Evolutionary conservation across 2,329 filamentous ascomycete genomes (phyloP).

Genomic region (Aspergillus ochraceoroseus): DNA sequence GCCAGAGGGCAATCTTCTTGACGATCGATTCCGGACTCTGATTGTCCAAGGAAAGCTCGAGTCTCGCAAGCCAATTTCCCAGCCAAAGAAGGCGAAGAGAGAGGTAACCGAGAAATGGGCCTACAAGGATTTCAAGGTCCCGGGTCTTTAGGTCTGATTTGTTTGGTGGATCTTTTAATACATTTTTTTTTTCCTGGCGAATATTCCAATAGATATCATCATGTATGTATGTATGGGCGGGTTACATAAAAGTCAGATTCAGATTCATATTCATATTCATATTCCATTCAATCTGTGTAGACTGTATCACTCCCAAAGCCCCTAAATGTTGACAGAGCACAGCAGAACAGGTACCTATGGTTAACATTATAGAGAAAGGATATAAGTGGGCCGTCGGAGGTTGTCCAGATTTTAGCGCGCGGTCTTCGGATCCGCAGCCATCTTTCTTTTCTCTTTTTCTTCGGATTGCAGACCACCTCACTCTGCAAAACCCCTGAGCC

Average conservation of each 20-base stretch:
- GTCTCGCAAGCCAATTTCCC: constrained; percentile 69
- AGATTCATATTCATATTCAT: no score
- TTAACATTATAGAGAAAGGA: no score
- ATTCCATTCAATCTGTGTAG: no score
- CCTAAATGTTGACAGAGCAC: no score
- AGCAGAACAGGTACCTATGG: no score
- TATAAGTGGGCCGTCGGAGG: constrained; percentile 18
- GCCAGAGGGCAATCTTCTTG: constrained; percentile 91
- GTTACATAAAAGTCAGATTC: constrained; percentile 8
- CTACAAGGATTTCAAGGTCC: constrained; percentile 83
- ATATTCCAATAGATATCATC: constrained; percentile 12
- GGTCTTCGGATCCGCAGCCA: constrained; percentile 18
- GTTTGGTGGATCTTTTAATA: constrained; percentile 18
- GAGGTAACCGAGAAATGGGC: constrained; percentile 93
- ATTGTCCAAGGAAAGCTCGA: constrained; percentile 87
- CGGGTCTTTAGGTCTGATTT: constrained; percentile 25
- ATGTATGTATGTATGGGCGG: constrained; percentile 8
- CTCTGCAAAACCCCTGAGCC: constrained; percentile 21
- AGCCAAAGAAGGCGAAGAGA: constrained; percentile 74
- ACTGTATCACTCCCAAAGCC: no score
- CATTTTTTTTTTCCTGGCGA: constrained; percentile 3
- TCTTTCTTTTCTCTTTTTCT: constrained; percentile 20
- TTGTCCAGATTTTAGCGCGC: constrained; percentile 18
- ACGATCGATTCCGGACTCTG: constrained; percentile 85
- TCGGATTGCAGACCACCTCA: constrained; percentile 12